Conservation (phyloP, 2,329 filamentous ascomycete species). For the Grosmannia serpens region DNA sequence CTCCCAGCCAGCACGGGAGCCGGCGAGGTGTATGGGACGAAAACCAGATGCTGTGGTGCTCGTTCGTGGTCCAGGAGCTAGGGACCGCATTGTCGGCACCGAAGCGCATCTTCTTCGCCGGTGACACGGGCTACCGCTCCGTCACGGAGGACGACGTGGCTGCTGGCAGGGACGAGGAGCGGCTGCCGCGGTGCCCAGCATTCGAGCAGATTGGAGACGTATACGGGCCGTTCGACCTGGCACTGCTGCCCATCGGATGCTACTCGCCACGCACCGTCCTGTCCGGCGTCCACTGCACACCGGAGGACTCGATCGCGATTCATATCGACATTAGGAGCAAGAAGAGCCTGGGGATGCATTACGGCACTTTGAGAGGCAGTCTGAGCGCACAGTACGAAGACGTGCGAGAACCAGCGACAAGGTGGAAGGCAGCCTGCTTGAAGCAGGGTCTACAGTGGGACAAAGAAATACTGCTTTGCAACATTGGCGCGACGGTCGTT, state of each 20-base stretch:
- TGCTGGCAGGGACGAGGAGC: not conserved
- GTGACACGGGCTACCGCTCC: slow-evolving; percentile 54
- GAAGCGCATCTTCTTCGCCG: slow-evolving; percentile 41
- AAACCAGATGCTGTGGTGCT: slow-evolving; percentile 55
- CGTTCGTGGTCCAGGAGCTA: slow-evolving; percentile 35
- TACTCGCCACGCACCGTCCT: slow-evolving; percentile 64
- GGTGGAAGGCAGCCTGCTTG: slow-evolving; percentile 47
- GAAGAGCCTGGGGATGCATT: slow-evolving; percentile 79
- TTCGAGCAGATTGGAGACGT: slow-evolving; percentile 73
- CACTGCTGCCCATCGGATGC: slow-evolving; percentile 84
- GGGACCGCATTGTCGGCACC: slow-evolving; percentile 34
- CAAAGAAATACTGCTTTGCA: slow-evolving; percentile 50
- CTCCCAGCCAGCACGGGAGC: slow-evolving; percentile 59
- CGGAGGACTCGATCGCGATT: slow-evolving; percentile 78
- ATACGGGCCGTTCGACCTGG: slow-evolving; percentile 78
- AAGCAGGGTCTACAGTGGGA: slow-evolving; percentile 41
- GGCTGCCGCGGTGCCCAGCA: slow-evolving; percentile 60
- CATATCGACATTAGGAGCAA: slow-evolving; percentile 73
- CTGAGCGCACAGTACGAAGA: slow-evolving; percentile 33
- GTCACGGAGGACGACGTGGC: slow-evolving; percentile 1
- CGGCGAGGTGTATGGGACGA: slow-evolving; percentile 47
- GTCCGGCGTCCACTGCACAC: slow-evolving; percentile 73
- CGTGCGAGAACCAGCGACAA: slow-evolving; percentile 51
- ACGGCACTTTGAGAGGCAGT: slow-evolving; percentile 47
- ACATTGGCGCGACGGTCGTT: slow-evolving; percentile 46